A percentile compares a stretch with the other conserved stretches of the same genome.
Evolutionary conservation across 306 rosid species (phyloP).

Genomic region (Cucumis hystrix): DNA sequence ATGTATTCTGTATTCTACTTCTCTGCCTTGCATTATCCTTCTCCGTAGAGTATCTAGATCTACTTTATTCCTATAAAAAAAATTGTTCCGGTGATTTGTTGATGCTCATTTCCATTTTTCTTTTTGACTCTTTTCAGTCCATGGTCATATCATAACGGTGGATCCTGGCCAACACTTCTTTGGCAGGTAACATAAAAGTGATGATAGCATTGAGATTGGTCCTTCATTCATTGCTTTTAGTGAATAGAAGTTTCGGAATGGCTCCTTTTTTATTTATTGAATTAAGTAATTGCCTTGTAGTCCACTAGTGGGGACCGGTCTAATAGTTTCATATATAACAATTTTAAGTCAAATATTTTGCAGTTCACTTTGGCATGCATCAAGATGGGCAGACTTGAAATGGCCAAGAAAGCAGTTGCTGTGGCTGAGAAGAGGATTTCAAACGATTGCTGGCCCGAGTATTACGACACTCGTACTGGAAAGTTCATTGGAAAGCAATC

Average conservation of each 20-base stretch:
- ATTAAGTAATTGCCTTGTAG: neutral
- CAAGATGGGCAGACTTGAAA: constrained; percentile 67
- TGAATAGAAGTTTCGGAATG: too few species aligned
- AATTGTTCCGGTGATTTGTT: neutral
- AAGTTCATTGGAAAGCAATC: constrained; percentile 86
- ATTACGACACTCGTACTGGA: constrained; percentile 77
- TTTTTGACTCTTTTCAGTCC: constrained; percentile 42
- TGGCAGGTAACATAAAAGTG: constrained; percentile 63
- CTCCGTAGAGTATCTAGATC: neutral
- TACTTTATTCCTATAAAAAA: neutral
- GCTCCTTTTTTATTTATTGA: neutral
- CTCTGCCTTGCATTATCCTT: neutral
- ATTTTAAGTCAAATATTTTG: neutral
- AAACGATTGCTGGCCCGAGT: constrained; percentile 80
- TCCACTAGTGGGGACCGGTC: neutral
- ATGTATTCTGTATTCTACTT: neutral
- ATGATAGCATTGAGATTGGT: neutral
- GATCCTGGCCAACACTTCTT: constrained; percentile 97
- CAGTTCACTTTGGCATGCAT: constrained; percentile 96
- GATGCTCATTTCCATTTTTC: constrained; percentile 10
- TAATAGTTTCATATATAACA: neutral
- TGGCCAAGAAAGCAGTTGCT: constrained; percentile 63
- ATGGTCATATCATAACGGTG: constrained; percentile 98
- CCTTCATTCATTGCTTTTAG: neutral
- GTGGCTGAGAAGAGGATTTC: constrained; percentile 72